Evolutionary conservation across 768 basidiomycete genomes (phyloP).

Genomic region (Rhizopogon vulgaris): DNA sequence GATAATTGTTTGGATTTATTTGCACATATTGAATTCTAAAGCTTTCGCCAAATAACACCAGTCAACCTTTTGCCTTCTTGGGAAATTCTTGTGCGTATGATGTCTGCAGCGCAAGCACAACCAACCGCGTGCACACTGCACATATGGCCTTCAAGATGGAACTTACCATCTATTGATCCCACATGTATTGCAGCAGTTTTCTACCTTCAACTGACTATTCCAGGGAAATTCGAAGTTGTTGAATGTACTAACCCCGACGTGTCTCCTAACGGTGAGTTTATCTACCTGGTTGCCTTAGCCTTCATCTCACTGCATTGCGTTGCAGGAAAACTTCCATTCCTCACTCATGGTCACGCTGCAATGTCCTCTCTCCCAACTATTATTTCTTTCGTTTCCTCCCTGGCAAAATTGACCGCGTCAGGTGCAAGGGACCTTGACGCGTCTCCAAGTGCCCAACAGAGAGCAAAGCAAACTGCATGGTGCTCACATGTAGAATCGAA

Average conservation of each 20-base stretch:
- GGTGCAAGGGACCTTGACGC: conserved; percentile 41
- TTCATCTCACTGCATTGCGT: not conserved
- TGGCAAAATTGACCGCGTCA: conserved; percentile 31
- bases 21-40: conserved; percentile 14
- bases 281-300: not conserved
- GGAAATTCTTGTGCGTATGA: not conserved
- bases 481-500: conserved; percentile 58
- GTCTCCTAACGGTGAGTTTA: conserved; percentile 63
- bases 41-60: conserved; percentile 6
- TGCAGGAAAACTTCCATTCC: conserved; percentile 66
- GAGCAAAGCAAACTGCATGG: conserved; percentile 55
- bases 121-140: conserved; percentile 34
- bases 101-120: conserved; percentile 11
- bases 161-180: conserved; percentile 61
- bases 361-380: conserved; percentile 56
- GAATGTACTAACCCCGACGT: conserved; percentile 64
- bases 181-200: conserved; percentile 58
- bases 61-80: conserved; percentile 1
- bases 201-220: conserved; percentile 62
- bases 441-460: conserved; percentile 38
- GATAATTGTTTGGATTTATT: conserved; percentile 6
- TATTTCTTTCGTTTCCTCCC: conserved; percentile 54
- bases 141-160: conserved; percentile 67
- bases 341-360: conserved; percentile 49
- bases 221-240: conserved; percentile 57